Percentiles rank a stretch among this genome's conserved stretches.
Evolutionary conservation across 441 rosid species (phyloP).

Genomic region (Gossypium trilobum): DNA sequence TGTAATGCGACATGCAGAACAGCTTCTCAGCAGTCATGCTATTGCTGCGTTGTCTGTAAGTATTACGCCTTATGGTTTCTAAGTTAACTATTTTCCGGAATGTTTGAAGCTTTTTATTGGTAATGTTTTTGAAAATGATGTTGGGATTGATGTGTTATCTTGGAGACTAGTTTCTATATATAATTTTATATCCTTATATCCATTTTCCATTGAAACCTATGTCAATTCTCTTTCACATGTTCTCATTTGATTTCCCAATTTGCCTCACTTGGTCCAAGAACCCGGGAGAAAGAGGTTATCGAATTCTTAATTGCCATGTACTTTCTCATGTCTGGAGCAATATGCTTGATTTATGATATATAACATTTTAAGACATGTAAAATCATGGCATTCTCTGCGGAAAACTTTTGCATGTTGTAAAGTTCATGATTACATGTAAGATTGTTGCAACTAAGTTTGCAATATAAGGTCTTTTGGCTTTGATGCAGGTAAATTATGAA

Average conservation of each 20-base stretch:
- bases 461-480: neutral
- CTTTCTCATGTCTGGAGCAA: neutral
- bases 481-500: neutral
- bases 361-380: neutral
- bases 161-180: neutral
- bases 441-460: neutral
- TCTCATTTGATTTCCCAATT: neutral
- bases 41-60: constrained; percentile 60
- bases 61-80: neutral
- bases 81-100: neutral
- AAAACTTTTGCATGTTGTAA: neutral
- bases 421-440: neutral
- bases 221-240: neutral
- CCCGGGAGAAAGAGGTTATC: neutral
- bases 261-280: neutral
- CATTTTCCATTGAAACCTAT: neutral
- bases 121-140: neutral
- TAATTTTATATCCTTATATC: neutral
- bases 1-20: constrained; percentile 60
- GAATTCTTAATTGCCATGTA: neutral
- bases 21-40: constrained; percentile 48
- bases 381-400: neutral
- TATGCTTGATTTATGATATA: neutral
- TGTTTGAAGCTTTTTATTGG: neutral
- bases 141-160: neutral